These are phyloP conservation scores for Cupressus sempervirens DNA, from an alignment of 75 land plant genomes.

Conservation along the genomic window DNA sequence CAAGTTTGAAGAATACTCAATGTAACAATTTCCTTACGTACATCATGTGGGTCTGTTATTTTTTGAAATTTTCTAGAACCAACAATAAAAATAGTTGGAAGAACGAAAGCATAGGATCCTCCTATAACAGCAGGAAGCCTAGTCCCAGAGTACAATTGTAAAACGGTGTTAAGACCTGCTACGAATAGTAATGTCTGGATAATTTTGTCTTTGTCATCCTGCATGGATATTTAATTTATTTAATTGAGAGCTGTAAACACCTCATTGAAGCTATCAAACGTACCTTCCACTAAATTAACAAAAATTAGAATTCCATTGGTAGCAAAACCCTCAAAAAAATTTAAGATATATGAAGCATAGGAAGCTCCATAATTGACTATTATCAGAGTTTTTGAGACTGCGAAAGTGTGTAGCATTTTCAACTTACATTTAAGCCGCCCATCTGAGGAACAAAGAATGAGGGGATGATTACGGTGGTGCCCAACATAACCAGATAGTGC, in stretches of 20 bases:
- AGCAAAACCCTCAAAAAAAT: neutral
- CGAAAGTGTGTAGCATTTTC: neutral
- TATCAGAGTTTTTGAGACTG: neutral
- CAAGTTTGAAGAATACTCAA: neutral
- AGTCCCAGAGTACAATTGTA: slow-evolving; percentile 69
- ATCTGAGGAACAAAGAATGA: slow-evolving; percentile 75
- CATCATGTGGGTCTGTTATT: slow-evolving; percentile 43
- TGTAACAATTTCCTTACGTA: slow-evolving; percentile 1
- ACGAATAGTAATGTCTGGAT: slow-evolving; percentile 78
- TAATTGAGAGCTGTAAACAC: neutral
- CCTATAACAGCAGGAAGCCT: slow-evolving; percentile 86
- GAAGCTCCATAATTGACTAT: neutral
- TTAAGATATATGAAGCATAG: neutral
- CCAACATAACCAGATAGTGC: slow-evolving; percentile 89
- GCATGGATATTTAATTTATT: slow-evolving; percentile 14
- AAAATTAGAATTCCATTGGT: neutral
- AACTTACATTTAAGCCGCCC: slow-evolving; percentile 79
- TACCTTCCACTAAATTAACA: neutral
- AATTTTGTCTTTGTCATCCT: slow-evolving; percentile 69
- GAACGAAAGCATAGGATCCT: slow-evolving; percentile 68
- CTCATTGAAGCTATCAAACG: neutral
- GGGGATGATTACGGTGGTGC: slow-evolving; percentile 91
- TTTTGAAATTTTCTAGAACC: slow-evolving; percentile 37
- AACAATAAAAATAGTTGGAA: slow-evolving; percentile 70
- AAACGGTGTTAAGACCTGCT: slow-evolving; percentile 73